Conservation (phyloP, 306 rosid genomes). For the Sesbania bispinosa region DNA sequence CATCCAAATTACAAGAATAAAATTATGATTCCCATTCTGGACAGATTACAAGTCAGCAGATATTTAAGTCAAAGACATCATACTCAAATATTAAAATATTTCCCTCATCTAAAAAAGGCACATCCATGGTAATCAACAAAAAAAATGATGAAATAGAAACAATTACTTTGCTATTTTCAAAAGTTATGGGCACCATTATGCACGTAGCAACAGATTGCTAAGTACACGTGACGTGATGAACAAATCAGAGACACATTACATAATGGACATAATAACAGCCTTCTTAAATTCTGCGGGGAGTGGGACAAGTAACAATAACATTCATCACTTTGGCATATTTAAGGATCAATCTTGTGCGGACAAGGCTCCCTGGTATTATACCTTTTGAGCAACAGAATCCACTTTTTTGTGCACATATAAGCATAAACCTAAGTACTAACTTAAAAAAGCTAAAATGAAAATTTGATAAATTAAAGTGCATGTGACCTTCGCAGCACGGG, state of each 20-base stretch:
- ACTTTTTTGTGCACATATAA: background rate
- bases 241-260: no score
- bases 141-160: constrained; percentile 7
- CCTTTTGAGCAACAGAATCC: background rate
- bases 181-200: background rate
- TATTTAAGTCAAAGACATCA: no score
- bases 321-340: background rate
- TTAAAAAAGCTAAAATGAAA: background rate
- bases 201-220: background rate
- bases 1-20: no score
- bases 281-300: no score
- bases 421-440: background rate
- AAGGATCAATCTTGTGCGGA: background rate
- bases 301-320: background rate
- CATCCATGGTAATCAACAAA: background rate
- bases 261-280: constrained; percentile 18
- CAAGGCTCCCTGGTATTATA: background rate
- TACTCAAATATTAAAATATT: no score
- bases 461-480: constrained; percentile 6
- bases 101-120: background rate
- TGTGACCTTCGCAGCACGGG: constrained; percentile 87
- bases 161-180: constrained; percentile 12
- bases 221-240: background rate
- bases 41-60: background rate
- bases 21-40: no score